Evolutionary conservation across 495 filamentous ascomycete species (phyloP).

Genomic region (Pyronema omphalodes): DNA sequence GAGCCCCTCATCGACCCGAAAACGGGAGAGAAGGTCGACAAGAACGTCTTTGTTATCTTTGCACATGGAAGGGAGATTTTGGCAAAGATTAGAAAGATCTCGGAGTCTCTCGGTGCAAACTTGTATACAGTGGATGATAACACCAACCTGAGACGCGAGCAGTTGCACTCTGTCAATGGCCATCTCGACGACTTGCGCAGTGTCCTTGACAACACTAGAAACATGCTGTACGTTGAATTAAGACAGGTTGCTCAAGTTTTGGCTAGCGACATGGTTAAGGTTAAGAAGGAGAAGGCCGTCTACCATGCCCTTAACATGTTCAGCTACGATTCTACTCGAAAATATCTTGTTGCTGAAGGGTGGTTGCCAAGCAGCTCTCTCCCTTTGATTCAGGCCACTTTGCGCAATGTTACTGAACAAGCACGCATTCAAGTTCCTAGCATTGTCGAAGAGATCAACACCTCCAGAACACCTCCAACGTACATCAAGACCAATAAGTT

Average conservation of each 20-base stretch:
- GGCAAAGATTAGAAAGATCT: constrained; percentile 96
- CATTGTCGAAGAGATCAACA: constrained; percentile 91
- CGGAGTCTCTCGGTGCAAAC: constrained; percentile 86
- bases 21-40: constrained; percentile 76
- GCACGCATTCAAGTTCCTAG: constrained; percentile 88
- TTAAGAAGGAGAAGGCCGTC: constrained; percentile 97
- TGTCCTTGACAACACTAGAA: constrained; percentile 89
- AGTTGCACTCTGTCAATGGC: constrained; percentile 91
- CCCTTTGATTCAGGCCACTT: constrained; percentile 77
- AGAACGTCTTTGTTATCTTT: constrained; percentile 99
- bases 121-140: constrained; percentile 96
- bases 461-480: constrained; percentile 90
- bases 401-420: constrained; percentile 90
- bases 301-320: constrained; percentile 91
- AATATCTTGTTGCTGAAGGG: constrained; percentile 91
- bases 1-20: constrained; percentile 84
- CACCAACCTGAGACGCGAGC: constrained; percentile 76
- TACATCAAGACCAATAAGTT: constrained; percentile 96
- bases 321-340: constrained; percentile 86
- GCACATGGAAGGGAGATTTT: constrained; percentile 96
- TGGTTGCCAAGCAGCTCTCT: constrained; percentile 90
- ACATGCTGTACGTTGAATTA: constrained; percentile 81
- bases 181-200: constrained; percentile 75
- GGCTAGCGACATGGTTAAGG: constrained; percentile 86
- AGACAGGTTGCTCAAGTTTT: constrained; percentile 78